Conservation (phyloP, 345 rosid genomes). For the Pugionium dolabratum region DNA sequence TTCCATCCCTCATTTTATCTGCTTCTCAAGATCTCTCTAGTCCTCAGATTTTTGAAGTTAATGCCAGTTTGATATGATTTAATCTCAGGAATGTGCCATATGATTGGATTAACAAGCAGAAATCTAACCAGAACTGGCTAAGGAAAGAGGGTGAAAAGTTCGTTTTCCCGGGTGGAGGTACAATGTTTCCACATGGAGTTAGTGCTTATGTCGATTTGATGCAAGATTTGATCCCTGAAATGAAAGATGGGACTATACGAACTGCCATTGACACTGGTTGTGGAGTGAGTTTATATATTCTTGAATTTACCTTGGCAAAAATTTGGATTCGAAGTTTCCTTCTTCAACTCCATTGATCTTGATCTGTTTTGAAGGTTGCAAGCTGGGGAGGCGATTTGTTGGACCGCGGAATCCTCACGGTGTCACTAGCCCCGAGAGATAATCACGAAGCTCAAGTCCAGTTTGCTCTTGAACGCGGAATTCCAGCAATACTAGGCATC, state of each 20-base stretch:
- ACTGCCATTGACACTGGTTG: conserved; percentile 98
- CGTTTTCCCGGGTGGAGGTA: conserved; percentile 96
- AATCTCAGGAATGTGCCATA: conserved; percentile 90
- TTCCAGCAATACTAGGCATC: conserved; percentile 96
- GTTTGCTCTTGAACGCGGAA: conserved; percentile 96
- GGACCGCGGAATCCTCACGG: conserved; percentile 82
- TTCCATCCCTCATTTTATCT: not conserved
- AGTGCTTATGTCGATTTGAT: conserved; percentile 90
- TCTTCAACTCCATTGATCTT: conserved; percentile 1
- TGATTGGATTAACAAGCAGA: conserved; percentile 95
- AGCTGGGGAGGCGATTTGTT: conserved; percentile 99
- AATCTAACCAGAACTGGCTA: conserved; percentile 96
- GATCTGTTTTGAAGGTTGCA: conserved; percentile 66
- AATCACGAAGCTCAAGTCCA: conserved; percentile 99
- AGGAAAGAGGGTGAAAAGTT: conserved; percentile 91
- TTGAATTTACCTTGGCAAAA: not conserved
- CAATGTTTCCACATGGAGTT: conserved; percentile 97
- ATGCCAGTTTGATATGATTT: conserved; percentile 24
- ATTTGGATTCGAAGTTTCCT: not conserved
- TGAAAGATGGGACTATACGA: conserved; percentile 86
- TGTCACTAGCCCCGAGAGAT: conserved; percentile 98
- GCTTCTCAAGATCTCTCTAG: conserved; percentile 16
- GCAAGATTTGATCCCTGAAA: conserved; percentile 93
- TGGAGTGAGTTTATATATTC: conserved; percentile 60
- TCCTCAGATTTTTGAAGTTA: not conserved